These are phyloP conservation scores for Podospora fimiseda DNA, from an alignment of 495 filamentous ascomycete species.

Conservation along the genomic window DNA sequence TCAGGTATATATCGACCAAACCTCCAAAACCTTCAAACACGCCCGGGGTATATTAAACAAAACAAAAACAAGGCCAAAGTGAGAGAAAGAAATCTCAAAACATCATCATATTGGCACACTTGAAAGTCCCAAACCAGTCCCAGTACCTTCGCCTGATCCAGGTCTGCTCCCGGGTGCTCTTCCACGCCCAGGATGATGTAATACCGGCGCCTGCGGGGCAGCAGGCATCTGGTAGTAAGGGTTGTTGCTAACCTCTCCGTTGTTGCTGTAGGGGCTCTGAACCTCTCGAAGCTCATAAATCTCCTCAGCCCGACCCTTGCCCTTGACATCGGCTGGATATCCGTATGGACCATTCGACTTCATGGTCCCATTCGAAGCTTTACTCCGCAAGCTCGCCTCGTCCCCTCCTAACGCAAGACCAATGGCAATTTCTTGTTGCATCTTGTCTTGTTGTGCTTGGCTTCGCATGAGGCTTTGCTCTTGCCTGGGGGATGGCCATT, in stretches of 20 bases:
- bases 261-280: constrained; percentile 23
- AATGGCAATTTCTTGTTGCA: constrained; percentile 28
- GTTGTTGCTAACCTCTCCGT: background rate
- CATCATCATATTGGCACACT: background rate
- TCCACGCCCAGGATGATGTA: constrained; percentile 31
- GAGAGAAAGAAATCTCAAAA: background rate
- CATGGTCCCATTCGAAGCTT: constrained; percentile 19
- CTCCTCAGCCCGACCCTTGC: constrained; percentile 28
- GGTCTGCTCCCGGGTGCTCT: constrained; percentile 17
- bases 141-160: constrained; percentile 10
- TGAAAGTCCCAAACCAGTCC: constrained; percentile 1
- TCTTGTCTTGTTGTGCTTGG: constrained; percentile 20
- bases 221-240: constrained; percentile 20
- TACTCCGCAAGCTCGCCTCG: constrained; percentile 24
- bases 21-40: background rate
- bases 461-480: constrained; percentile 23
- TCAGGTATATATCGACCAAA: constrained; percentile 12
- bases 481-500: constrained; percentile 26
- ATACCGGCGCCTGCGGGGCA: constrained; percentile 22
- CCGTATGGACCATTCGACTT: constrained; percentile 13
- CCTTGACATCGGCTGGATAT: constrained; percentile 21
- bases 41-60: constrained; percentile 14
- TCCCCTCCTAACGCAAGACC: constrained; percentile 32
- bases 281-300: constrained; percentile 29
- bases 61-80: background rate